Conservation (phyloP, 495 filamentous ascomycete species). For the Elasticomyces elasticus region DNA sequence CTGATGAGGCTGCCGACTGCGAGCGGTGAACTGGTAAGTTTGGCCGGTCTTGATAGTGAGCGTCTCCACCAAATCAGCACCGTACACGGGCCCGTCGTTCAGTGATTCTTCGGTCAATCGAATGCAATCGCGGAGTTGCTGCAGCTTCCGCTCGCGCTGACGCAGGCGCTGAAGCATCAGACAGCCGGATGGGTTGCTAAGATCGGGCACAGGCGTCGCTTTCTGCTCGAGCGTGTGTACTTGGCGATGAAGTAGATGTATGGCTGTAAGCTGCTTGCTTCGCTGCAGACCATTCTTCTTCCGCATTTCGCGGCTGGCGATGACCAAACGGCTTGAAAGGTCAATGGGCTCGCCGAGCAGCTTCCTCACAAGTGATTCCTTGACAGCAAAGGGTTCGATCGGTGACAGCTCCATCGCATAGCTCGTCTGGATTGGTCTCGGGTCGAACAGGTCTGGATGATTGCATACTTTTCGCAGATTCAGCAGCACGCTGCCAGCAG, state of each 20-base stretch:
- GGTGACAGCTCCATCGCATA: constrained; percentile 85
- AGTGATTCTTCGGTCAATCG: not conserved
- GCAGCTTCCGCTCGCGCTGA: constrained; percentile 3
- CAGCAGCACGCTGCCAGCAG: constrained; percentile 97
- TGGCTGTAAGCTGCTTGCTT: constrained; percentile 8
- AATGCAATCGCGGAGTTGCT: constrained; percentile 15
- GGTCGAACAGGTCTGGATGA: constrained; percentile 94
- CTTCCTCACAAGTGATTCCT: constrained; percentile 40
- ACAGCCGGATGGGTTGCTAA: constrained; percentile 1
- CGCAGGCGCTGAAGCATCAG: constrained; percentile 1
- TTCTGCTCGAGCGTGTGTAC: constrained; percentile 1
- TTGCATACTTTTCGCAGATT: constrained; percentile 97
- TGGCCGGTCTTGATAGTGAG: constrained; percentile 4
- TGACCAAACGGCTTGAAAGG: not conserved
- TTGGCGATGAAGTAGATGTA: not conserved
- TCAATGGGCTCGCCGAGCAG: constrained; percentile 8
- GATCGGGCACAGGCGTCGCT: not conserved
- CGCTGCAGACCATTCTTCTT: not conserved
- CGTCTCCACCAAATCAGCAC: constrained; percentile 16
- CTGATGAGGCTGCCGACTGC: not conserved
- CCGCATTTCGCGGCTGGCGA: constrained; percentile 2
- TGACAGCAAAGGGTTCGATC: constrained; percentile 65
- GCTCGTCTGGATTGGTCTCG: constrained; percentile 94
- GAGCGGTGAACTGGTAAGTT: not conserved
- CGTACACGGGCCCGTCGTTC: constrained; percentile 8